A percentile compares a stretch with the other conserved stretches of the same genome.
phyloP scores from a whole-genome alignment of 495 filamentous ascomycete species.

The Penicillium ucsense region DNA sequence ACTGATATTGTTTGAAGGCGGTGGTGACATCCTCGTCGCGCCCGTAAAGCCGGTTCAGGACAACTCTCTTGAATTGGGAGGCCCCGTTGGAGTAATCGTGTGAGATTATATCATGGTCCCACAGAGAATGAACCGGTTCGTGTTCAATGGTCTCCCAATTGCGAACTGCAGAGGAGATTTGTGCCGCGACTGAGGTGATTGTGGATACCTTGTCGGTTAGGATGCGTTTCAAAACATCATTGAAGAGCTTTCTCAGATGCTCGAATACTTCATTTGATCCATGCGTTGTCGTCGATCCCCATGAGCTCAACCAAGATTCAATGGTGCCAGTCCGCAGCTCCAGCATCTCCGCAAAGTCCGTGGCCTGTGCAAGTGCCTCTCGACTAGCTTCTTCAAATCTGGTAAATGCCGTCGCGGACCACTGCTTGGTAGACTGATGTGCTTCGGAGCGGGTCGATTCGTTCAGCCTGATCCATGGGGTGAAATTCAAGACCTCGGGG shows the following conservation, averaged over 20 bases:
- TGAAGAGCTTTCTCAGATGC: slow-evolving; percentile 58
- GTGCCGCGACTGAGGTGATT: slow-evolving; percentile 49
- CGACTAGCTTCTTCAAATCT: slow-evolving; percentile 51
- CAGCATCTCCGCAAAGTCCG: slow-evolving; percentile 57
- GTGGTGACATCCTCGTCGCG: slow-evolving; percentile 53
- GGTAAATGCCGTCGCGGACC: slow-evolving; percentile 64
- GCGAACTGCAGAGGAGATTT: slow-evolving; percentile 35
- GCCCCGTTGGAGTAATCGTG: slow-evolving; percentile 49
- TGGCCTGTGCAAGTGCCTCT: slow-evolving; percentile 41
- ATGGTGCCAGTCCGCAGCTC: slow-evolving; percentile 59
- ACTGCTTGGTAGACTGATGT: slow-evolving; percentile 54
- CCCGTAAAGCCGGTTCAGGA: slow-evolving; percentile 51
- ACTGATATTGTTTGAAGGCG: slow-evolving; percentile 49
- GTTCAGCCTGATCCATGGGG: slow-evolving; percentile 80
- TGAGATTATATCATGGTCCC: slow-evolving; percentile 47
- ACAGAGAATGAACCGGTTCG: slow-evolving; percentile 40
- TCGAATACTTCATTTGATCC: slow-evolving; percentile 52
- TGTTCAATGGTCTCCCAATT: slow-evolving; percentile 45
- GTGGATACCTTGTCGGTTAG: slow-evolving; percentile 47
- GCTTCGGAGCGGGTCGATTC: slow-evolving; percentile 60
- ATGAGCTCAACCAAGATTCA: slow-evolving; percentile 59
- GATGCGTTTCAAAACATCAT: slow-evolving; percentile 49
- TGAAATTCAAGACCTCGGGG: slow-evolving; percentile 77
- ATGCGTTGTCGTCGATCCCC: slow-evolving; percentile 31
- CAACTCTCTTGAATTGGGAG: slow-evolving; percentile 38